phyloP scores from a whole-genome alignment of 768 basidiomycete genomes.

The Podaxis rugospora region DNA sequence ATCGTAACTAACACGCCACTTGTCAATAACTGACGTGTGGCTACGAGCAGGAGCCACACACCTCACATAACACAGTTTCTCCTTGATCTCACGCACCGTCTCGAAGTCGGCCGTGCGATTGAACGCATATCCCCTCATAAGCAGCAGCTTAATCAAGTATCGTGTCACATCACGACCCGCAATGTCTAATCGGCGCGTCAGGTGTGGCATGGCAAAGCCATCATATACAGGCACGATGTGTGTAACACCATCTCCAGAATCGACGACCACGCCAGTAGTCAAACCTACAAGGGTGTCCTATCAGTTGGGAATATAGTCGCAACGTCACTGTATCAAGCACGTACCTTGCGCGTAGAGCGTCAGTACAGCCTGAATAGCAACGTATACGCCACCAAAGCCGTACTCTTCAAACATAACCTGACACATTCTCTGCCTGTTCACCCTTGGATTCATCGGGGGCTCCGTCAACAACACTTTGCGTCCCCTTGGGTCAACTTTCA shows the following conservation, averaged over 20 bases:
- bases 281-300: slow-evolving; percentile 55
- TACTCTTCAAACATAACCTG: slow-evolving; percentile 99
- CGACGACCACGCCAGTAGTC: slow-evolving; percentile 97
- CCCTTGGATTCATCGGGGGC: slow-evolving; percentile 98
- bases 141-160: slow-evolving; percentile 97
- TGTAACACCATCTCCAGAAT: slow-evolving; percentile 98
- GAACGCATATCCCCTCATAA: slow-evolving; percentile 99
- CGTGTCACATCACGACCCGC: slow-evolving; percentile 98
- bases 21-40: slow-evolving; percentile 48
- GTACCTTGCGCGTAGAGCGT: slow-evolving; percentile 97
- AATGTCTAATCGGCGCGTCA: slow-evolving; percentile 92
- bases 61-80: slow-evolving; percentile 98
- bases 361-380: slow-evolving; percentile 97
- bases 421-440: slow-evolving; percentile 88
- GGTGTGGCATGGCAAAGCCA: slow-evolving; percentile 91
- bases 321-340: slow-evolving; percentile 21
- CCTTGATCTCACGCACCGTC: slow-evolving; percentile 98
- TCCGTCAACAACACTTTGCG: slow-evolving; percentile 93
- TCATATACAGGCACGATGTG: slow-evolving; percentile 99
- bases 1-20: slow-evolving; percentile 65
- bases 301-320: background rate
- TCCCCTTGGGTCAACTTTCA: slow-evolving; percentile 81
- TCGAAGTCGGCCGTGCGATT: slow-evolving; percentile 99
- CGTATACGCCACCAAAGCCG: slow-evolving; percentile 92
- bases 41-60: slow-evolving; percentile 22